Evolutionary conservation across 495 filamentous ascomycete genomes (phyloP).

Genomic region (Endocarpon pusillum): DNA sequence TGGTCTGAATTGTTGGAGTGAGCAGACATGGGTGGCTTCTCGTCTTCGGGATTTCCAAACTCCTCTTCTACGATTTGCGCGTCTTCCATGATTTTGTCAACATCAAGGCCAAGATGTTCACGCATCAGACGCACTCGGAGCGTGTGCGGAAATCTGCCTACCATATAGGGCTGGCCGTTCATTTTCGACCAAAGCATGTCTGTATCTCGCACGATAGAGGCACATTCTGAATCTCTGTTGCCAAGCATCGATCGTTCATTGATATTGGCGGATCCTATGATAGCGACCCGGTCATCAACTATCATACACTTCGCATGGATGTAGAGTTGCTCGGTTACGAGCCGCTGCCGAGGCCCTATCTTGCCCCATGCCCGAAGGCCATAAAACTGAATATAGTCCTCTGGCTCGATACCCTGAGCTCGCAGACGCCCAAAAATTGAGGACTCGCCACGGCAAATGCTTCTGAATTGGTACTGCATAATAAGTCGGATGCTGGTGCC

Average conservation of each 20-base stretch:
- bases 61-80: constrained; percentile 30
- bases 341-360: constrained; percentile 61
- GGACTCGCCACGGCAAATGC: constrained; percentile 84
- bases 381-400: constrained; percentile 94
- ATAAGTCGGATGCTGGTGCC: constrained; percentile 89
- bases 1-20: constrained; percentile 7
- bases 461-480: constrained; percentile 94
- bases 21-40: no score
- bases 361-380: constrained; percentile 84
- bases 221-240: constrained; percentile 78
- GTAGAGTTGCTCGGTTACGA: constrained; percentile 94
- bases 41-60: constrained; percentile 19
- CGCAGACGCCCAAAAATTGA: constrained; percentile 82
- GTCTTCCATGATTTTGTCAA: constrained; percentile 77
- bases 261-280: constrained; percentile 98
- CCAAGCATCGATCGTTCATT: constrained; percentile 96
- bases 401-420: constrained; percentile 74
- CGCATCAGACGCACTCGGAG: constrained; percentile 89
- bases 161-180: constrained; percentile 72
- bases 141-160: constrained; percentile 84
- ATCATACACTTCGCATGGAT: constrained; percentile 97
- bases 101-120: constrained; percentile 89
- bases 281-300: constrained; percentile 80
- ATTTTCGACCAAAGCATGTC: constrained; percentile 89
- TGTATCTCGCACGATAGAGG: constrained; percentile 79